These are phyloP conservation scores for Mycena indigotica DNA, from an alignment of 768 basidiomycete species.

Conservation along the genomic window DNA sequence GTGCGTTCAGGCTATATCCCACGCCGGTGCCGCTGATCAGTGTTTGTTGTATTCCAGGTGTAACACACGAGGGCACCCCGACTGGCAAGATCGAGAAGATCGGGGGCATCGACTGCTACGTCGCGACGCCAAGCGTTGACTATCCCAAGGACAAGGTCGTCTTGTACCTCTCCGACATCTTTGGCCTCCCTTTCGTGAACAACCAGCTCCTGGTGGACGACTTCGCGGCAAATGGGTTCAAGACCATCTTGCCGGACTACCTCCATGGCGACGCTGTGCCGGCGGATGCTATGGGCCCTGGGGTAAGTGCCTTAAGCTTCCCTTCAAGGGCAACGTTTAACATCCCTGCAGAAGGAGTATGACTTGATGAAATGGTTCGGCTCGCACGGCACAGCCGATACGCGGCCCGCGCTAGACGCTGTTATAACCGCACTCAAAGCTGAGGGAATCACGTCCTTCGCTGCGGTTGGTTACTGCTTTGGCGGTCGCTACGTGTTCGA, in stretches of 20 bases:
- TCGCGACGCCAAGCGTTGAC: conserved; percentile 40
- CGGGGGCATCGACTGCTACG: conserved; percentile 40
- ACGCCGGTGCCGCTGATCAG: no score
- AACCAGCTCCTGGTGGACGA: conserved; percentile 45
- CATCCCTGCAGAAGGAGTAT: not conserved
- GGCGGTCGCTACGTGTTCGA: conserved; percentile 1
- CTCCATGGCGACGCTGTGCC: conserved; percentile 22
- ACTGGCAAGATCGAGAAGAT: conserved; percentile 32
- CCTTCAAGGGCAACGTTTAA: no score
- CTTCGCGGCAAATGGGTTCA: conserved; percentile 31
- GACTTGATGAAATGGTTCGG: not conserved
- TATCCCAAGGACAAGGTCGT: conserved; percentile 44
- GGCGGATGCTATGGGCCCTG: not conserved
- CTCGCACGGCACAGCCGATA: not conserved
- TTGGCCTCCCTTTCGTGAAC: conserved; percentile 38
- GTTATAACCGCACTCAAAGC: not conserved
- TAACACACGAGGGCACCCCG: conserved; percentile 27
- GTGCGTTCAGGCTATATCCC: no score
- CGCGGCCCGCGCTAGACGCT: not conserved
- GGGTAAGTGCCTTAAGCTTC: not conserved
- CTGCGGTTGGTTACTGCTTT: conserved; percentile 1
- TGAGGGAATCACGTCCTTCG: not conserved
- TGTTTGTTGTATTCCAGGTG: conserved; percentile 20
- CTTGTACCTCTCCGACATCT: conserved; percentile 43
- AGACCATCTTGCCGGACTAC: conserved; percentile 21